Conservation (phyloP, 441 rosid species). For the Mallotus repandus region DNA sequence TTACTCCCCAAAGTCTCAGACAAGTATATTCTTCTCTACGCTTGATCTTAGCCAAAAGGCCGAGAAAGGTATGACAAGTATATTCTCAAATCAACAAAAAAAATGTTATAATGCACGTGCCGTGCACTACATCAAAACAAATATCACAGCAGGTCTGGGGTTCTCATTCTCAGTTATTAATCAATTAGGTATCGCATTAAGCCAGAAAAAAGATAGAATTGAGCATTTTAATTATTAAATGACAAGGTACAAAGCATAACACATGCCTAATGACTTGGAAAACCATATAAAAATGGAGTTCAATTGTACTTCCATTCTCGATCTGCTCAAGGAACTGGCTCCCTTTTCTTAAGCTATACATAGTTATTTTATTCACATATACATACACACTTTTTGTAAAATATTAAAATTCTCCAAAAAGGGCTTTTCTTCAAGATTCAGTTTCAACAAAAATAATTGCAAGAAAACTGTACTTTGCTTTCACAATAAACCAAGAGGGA, state of each 20-base stretch:
- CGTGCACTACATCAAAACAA: no score
- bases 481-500: neutral
- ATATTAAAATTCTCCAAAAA: neutral
- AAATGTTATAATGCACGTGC: no score
- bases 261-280: conserved; percentile 6
- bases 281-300: conserved; percentile 18
- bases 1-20: no score
- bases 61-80: conserved; percentile 45
- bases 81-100: no score
- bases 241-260: neutral
- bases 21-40: conserved; percentile 22
- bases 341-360: neutral
- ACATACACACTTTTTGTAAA: neutral
- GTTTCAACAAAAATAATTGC: neutral
- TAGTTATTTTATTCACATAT: neutral
- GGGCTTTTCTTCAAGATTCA: neutral
- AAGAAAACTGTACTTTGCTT: neutral
- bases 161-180: no score
- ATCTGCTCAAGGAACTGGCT: conserved; percentile 10
- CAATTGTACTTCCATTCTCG: conserved; percentile 32
- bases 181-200: neutral
- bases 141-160: no score
- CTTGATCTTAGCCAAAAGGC: conserved; percentile 71
- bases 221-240: neutral
- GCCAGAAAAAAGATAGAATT: neutral